Conservation (phyloP, 164 flowering plant species). For the Sextonia rubra region DNA sequence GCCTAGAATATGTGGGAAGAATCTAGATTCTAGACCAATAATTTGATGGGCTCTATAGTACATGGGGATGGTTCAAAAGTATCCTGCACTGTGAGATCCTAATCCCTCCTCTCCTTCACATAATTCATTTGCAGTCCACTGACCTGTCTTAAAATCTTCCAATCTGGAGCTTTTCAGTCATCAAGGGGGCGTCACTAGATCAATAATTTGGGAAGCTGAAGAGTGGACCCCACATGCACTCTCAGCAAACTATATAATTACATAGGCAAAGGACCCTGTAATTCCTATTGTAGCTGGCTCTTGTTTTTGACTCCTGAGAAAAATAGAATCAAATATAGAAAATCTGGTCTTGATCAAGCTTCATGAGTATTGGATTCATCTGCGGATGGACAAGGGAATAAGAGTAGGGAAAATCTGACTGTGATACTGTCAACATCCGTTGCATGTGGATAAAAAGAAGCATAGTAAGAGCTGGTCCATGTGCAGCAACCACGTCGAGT, state of each 20-base stretch:
- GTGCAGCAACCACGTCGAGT: conserved; percentile 7
- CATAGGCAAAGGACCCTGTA: background rate
- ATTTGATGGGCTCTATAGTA: background rate
- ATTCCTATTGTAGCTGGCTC: background rate
- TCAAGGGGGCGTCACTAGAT: background rate
- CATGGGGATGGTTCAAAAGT: background rate
- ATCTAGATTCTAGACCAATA: too few species aligned
- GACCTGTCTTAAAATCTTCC: background rate
- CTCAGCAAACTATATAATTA: background rate
- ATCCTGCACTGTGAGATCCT: background rate
- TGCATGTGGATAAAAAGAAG: conserved; percentile 4
- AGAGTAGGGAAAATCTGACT: background rate
- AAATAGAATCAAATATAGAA: background rate
- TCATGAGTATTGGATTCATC: background rate
- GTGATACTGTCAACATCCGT: background rate
- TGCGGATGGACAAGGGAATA: background rate
- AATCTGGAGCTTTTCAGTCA: background rate
- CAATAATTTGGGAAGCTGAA: background rate
- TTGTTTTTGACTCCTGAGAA: background rate
- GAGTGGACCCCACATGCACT: background rate
- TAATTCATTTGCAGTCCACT: too few species aligned
- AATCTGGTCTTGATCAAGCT: background rate
- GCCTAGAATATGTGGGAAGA: too few species aligned
- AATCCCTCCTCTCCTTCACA: background rate
- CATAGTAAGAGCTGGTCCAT: conserved; percentile 1